Base-by-base conservation (phyloP, 2,329 filamentous ascomycete species). In the Botrytis tulipae region DNA sequence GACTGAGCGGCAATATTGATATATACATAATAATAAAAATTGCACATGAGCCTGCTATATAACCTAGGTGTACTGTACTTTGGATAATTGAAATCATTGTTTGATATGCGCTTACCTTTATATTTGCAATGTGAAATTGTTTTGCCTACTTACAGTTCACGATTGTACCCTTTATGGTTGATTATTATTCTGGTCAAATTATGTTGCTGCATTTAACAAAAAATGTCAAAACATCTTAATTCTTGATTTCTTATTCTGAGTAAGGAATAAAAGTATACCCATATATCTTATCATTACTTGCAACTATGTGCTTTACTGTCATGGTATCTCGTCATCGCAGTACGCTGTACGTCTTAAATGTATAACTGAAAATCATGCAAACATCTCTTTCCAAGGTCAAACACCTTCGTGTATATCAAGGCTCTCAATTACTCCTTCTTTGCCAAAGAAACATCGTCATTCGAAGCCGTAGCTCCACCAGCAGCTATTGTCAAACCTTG, bases 401-500 rank as follows among this genome's bases (percentile, higher is more conserved):
- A 22, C 6, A 10, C 25, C 18, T 32, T 35, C 32, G 12, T 65
- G 54, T 71, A 48, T 65, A 65, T 48, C 20, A 48, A 44, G 22
- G 25, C 29, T 20, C 22, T 32, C 4, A 32, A 20, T 54, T 46
- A 63, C 70, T 46, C 32, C n/a, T 35, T 71, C 67, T 81, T 81
- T 3, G 73, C 67, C 18, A 77, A 35, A 54, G 74, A 74, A 51
- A 67, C 73, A 74, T 80, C 75, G 40, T 79, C 77, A 61, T 75
- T 75, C 72, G 76, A 75, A 37, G 40, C 54, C 18, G 54, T 60
- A 32, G 76, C 71, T 71, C 72, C 76, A 44, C 78, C 78, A 72
- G 82, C 79, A 46, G 86, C 86, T 60, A 84, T 80, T 35, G 87
- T 85, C 37, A 92, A 83, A 1, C 86, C 88, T 74, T 87, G 82